A percentile compares a stretch with the other conserved stretches of the same genome.
phyloP scores from a whole-genome alignment of 305 asterid species.

The Rubia peregrina region DNA sequence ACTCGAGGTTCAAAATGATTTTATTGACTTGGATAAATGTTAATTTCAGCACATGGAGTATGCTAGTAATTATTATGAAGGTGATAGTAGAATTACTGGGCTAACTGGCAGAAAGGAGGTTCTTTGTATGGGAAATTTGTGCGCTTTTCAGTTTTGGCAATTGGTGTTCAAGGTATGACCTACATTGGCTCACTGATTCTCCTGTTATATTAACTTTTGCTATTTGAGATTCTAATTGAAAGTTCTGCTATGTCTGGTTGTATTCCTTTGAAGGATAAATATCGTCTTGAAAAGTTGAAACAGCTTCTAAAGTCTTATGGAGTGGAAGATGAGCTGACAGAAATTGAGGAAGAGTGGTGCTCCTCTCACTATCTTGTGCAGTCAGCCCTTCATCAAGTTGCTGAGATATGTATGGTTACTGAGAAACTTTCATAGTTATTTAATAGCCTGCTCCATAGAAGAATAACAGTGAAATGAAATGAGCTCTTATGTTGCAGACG shows the following conservation, averaged over 20 bases:
- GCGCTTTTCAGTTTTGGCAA: slow-evolving; percentile 94
- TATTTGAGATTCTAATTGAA: slow-evolving; percentile 16
- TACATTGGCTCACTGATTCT: slow-evolving; percentile 1
- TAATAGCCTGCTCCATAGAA: not conserved
- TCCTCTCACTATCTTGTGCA: slow-evolving; percentile 69
- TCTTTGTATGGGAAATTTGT: slow-evolving; percentile 55
- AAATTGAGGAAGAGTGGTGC: slow-evolving; percentile 88
- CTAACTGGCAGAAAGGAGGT: slow-evolving; percentile 68
- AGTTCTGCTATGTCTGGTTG: slow-evolving; percentile 15
- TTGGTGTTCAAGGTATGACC: slow-evolving; percentile 56
- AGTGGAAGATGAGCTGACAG: slow-evolving; percentile 29
- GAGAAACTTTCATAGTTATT: slow-evolving; percentile 14
- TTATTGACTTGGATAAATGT: slow-evolving; percentile 22
- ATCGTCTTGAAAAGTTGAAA: slow-evolving; percentile 50
- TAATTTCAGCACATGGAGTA: slow-evolving; percentile 44
- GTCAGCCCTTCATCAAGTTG: slow-evolving; percentile 69
- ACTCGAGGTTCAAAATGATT: slow-evolving; percentile 14
- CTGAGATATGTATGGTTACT: slow-evolving; percentile 58
- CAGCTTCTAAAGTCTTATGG: slow-evolving; percentile 38
- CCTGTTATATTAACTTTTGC: not conserved
- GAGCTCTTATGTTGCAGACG: slow-evolving; percentile 48
- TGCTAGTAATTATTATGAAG: slow-evolving; percentile 45
- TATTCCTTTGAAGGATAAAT: slow-evolving; percentile 51
- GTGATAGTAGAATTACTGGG: slow-evolving; percentile 37
- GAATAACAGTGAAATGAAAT: not conserved